Percentiles rank a stretch among this genome's conserved stretches.
Conservation (phyloP, 768 basidiomycete species). For the Suillus plorans region DNA sequence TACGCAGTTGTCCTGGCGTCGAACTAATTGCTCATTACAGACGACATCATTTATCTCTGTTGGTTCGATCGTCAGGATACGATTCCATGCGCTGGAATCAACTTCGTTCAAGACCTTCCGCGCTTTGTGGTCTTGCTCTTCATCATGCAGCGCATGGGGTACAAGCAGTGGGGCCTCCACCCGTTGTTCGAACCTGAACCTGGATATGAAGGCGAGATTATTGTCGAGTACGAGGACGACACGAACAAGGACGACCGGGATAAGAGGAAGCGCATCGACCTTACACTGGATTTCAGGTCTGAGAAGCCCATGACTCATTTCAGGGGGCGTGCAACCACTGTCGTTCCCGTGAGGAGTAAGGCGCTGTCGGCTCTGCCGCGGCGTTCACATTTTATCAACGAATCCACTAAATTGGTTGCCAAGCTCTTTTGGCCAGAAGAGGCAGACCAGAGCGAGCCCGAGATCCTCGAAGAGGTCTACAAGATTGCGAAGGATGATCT, state of each 20-base stretch:
- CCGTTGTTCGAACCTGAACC: conserved; percentile 3
- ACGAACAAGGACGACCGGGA: no score
- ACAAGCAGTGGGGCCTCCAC: conserved; percentile 10
- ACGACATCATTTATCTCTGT: conserved; percentile 6
- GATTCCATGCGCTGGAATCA: conserved; percentile 11
- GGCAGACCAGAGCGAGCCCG: background rate
- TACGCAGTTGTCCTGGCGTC: background rate
- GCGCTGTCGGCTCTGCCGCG: background rate
- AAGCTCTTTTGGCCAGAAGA: background rate
- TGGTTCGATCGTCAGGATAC: background rate
- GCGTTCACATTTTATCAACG: background rate
- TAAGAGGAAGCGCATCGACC: background rate
- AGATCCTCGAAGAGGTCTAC: background rate
- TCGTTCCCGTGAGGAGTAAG: background rate
- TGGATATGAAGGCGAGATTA: background rate
- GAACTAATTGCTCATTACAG: background rate
- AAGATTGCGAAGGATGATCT: background rate
- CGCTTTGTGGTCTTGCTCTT: conserved; percentile 11
- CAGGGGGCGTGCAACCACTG: conserved; percentile 7
- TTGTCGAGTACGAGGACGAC: background rate
- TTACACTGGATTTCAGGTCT: background rate
- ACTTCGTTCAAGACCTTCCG: conserved; percentile 14
- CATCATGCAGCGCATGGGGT: conserved; percentile 11
- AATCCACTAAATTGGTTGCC: no score
- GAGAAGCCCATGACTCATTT: conserved; percentile 2